phyloP scores from a whole-genome alignment of 352 stramenopile genomes.

The Peronosclerospora sorghi region DNA sequence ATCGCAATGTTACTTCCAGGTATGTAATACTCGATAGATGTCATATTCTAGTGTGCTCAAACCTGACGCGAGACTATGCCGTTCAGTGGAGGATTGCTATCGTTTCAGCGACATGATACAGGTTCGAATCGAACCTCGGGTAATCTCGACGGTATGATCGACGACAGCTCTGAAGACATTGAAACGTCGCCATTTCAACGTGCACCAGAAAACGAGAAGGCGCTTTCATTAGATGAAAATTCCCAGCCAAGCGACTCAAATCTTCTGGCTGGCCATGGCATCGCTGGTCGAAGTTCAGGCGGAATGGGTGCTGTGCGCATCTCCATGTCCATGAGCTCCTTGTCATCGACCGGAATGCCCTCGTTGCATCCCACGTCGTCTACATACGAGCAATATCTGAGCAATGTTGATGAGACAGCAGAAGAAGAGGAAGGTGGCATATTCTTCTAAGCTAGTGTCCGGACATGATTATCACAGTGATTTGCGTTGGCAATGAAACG shows the following conservation, averaged over 20 bases:
- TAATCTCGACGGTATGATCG: conserved; percentile 28
- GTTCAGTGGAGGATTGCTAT: conserved; percentile 18
- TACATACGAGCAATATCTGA: conserved; percentile 83
- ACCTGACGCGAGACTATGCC: conserved; percentile 2
- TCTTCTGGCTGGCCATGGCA: conserved; percentile 12
- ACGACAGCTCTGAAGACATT: conserved; percentile 35
- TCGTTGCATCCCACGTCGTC: conserved; percentile 54
- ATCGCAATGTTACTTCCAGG: conserved; percentile 36
- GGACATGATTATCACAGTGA: conserved; percentile 10
- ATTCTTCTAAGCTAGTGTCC: conserved; percentile 54
- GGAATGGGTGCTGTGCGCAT: conserved; percentile 23
- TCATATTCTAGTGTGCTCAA: no score
- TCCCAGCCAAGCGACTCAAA: conserved; percentile 3
- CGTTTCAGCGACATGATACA: conserved; percentile 19
- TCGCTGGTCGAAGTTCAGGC: conserved; percentile 18
- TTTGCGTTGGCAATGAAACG: conserved; percentile 4
- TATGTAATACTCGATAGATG: no score
- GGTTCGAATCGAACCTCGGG: conserved; percentile 10
- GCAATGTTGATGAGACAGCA: conserved; percentile 74
- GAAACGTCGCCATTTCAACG: conserved; percentile 27
- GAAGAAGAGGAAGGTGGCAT: conserved; percentile 73
- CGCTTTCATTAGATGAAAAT: conserved; percentile 6
- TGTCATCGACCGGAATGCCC: conserved; percentile 46
- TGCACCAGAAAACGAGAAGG: conserved; percentile 10
- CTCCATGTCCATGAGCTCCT: conserved; percentile 81